These are phyloP conservation scores for Spiraea crenata DNA, from an alignment of 331 rosid species.

Conservation along the genomic window DNA sequence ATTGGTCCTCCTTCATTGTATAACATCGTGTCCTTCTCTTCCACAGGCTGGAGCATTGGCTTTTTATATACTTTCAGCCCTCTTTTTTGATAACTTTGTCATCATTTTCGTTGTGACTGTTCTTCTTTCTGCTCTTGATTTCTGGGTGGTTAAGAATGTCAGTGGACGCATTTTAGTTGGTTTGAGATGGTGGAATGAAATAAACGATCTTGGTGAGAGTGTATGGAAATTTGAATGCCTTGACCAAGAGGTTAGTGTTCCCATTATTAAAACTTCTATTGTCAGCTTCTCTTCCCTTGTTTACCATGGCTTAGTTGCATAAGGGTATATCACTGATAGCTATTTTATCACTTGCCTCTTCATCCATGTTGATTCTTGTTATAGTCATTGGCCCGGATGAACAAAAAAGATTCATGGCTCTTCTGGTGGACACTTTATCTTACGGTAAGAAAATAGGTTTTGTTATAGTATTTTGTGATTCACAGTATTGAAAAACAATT, in stretches of 20 bases:
- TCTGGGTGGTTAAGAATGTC: slow-evolving; percentile 97
- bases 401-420: slow-evolving; percentile 94
- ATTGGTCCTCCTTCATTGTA: slow-evolving; percentile 7
- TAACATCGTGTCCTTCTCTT: slow-evolving; percentile 14
- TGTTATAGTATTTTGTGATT: background rate
- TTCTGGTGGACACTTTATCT: slow-evolving; percentile 96
- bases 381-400: slow-evolving; percentile 86
- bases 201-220: slow-evolving; percentile 90
- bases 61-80: slow-evolving; percentile 84
- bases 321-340: slow-evolving; percentile 3
- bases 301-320: slow-evolving; percentile 6
- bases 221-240: slow-evolving; percentile 98
- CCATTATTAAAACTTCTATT: background rate
- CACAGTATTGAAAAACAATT: no score
- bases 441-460: slow-evolving; percentile 50
- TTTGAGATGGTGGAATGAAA: slow-evolving; percentile 99
- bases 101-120: slow-evolving; percentile 96
- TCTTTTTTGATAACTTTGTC: slow-evolving; percentile 78
- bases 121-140: slow-evolving; percentile 89
- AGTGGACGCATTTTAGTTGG: slow-evolving; percentile 96
- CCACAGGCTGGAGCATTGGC: slow-evolving; percentile 86
- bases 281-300: slow-evolving; percentile 10
- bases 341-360: slow-evolving; percentile 10
- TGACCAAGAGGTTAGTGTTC: slow-evolving; percentile 76
- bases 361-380: slow-evolving; percentile 13